Conservation (phyloP, 495 filamentous ascomycete genomes). For the Glarea lozoyensis region DNA sequence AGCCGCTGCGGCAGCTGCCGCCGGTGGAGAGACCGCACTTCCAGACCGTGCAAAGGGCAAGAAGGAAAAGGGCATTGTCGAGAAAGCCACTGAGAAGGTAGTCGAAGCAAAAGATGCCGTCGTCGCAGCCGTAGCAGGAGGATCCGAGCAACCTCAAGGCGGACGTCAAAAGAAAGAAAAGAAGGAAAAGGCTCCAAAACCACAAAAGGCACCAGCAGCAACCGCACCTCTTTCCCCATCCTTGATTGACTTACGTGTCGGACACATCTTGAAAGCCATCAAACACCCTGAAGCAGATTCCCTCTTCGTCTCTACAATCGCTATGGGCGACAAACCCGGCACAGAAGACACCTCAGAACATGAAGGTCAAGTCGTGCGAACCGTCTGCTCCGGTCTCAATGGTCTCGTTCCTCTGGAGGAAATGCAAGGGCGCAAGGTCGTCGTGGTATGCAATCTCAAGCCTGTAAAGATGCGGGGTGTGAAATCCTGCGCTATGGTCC, state of each 20-base stretch:
- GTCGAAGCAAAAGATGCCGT: slow-evolving; percentile 30
- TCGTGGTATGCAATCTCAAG: slow-evolving; percentile 95
- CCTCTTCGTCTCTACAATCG: slow-evolving; percentile 93
- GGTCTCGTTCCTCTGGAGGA: slow-evolving; percentile 85
- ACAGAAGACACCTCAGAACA: slow-evolving; percentile 79
- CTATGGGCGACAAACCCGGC: slow-evolving; percentile 80
- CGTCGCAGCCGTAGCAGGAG: slow-evolving; percentile 31
- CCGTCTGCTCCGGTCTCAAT: slow-evolving; percentile 93
- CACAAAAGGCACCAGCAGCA: slow-evolving; percentile 55
- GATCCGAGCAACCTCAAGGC: slow-evolving; percentile 11
- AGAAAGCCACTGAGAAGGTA: slow-evolving; percentile 21
- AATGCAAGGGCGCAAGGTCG: slow-evolving; percentile 93
- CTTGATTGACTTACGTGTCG: slow-evolving; percentile 89
- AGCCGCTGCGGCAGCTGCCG: slow-evolving; percentile 47
- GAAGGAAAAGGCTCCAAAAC: slow-evolving; percentile 68
- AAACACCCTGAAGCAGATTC: slow-evolving; percentile 96
- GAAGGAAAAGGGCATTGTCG: slow-evolving; percentile 26
- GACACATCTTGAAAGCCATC: slow-evolving; percentile 90
- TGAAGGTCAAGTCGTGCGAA: slow-evolving; percentile 81
- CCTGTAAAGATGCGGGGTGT: slow-evolving; percentile 98
- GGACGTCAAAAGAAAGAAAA: slow-evolving; percentile 63
- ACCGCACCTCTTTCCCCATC: slow-evolving; percentile 67
- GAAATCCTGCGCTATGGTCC: slow-evolving; percentile 91
- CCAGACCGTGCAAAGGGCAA: slow-evolving; percentile 39
- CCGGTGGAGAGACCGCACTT: slow-evolving; percentile 33